Evolutionary conservation across 306 rosid species (phyloP), one percentile per base, ranked within the genome.

Genomic region (Cicer bijugum): DNA sequence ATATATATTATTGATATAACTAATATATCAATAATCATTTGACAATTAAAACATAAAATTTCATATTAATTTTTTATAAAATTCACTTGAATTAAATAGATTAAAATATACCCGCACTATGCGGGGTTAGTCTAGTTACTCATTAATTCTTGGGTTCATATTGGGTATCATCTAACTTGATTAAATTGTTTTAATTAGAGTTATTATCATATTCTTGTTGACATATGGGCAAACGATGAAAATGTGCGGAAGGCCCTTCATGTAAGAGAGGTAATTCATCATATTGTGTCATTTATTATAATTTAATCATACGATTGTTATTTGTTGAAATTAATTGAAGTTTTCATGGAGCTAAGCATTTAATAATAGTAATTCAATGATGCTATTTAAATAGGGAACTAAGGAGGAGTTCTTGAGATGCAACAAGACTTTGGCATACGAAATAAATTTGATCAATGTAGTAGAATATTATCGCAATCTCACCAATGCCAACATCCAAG

Each of bases 151-250:
- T 40, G 5, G 15, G 6, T 4, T 35, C 39, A 37, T 6, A 50
- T 12, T 53, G 57, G 44, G 12, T 39, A 53, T 28, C 35, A 28
- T 28, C 35, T 28, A 28, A 72, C 63, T 37, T 74, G 45, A 63
- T 19, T 65, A 45, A 53, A 40, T 20, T 45, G 8, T 61, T 8
- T 48, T 68, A 28, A 28, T 42, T 45, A 85, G 86, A 38, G 46
- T 9, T 55, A 82, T 77, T 23, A 63, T 62, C 75, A 82, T 60
- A 14, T 79, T 14, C 69, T 76, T 23, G n/a, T 78, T 10, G n/a
- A 75, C 58, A 10, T 2, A 1, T 82, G 86, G 88, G 84, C 86
- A 67, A 85, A 85, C 12, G 86, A 82, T 72, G 67, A 72, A 56
- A 72, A 12, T 14, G 88, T 82, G 47, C 9, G 78, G 59, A 65